Percentiles rank a stretch among this genome's conserved stretches.
These are phyloP conservation scores for Scedosporium apiospermum DNA, from an alignment of 2,329 filamentous ascomycete genomes.

Conservation along the genomic window DNA sequence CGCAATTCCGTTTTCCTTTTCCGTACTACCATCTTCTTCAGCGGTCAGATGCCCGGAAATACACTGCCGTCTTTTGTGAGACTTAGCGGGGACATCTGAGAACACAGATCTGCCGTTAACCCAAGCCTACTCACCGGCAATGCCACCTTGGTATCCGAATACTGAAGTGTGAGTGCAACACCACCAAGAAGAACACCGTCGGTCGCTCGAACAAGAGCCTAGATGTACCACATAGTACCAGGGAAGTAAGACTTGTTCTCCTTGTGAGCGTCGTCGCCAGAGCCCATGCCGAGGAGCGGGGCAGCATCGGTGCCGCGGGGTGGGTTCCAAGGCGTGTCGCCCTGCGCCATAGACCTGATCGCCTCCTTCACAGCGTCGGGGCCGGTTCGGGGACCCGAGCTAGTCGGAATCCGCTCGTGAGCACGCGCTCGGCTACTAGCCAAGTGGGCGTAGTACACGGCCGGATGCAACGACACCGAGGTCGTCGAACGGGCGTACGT, in stretches of 20 bases:
- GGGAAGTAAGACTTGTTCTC: conserved; percentile 23
- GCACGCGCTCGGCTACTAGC: conserved; percentile 70
- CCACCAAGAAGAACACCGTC: not conserved
- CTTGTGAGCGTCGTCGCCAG: conserved; percentile 12
- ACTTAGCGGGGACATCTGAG: conserved; percentile 2
- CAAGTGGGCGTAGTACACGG: conserved; percentile 93
- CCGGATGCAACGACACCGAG: conserved; percentile 78
- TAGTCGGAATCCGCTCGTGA: conserved; percentile 51
- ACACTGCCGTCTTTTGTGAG: conserved; percentile 2
- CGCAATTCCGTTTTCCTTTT: not conserved
- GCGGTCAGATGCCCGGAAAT: not conserved
- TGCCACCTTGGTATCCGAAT: not conserved
- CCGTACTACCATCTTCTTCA: not conserved
- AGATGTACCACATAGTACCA: conserved; percentile 36
- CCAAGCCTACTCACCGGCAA: conserved; percentile 3
- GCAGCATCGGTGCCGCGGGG: conserved; percentile 8
- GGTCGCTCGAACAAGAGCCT: not conserved
- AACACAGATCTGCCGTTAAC: conserved; percentile 1
- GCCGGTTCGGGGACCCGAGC: conserved; percentile 32
- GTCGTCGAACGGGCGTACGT: conserved; percentile 89
- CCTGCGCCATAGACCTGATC: conserved; percentile 29
- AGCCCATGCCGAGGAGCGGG: conserved; percentile 14
- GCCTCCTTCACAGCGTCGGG: conserved; percentile 33
- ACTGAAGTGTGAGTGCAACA: not conserved
- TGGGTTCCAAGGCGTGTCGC: conserved; percentile 13